Evolutionary conservation across 2,329 filamentous ascomycete species (phyloP).

Genomic region (Colletotrichum horii): DNA sequence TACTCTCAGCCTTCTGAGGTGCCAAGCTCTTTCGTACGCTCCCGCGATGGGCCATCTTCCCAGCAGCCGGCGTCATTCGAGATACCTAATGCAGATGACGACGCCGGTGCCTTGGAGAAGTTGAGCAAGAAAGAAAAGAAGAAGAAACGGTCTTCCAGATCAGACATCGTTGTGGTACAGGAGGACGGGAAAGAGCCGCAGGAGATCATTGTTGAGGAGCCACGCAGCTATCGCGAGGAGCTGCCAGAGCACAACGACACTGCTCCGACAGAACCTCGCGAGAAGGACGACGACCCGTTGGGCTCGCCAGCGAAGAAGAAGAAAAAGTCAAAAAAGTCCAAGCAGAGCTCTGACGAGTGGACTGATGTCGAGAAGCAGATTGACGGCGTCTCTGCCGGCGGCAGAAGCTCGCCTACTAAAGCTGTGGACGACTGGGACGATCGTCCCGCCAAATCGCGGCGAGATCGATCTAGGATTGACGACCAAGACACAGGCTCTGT

Average conservation of each 20-base stretch:
- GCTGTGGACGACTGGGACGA: constrained; percentile 4
- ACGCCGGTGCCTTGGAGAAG: constrained; percentile 27
- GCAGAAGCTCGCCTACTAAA: background rate
- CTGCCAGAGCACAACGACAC: background rate
- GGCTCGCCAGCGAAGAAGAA: constrained; percentile 34
- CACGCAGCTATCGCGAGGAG: background rate
- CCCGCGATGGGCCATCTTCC: background rate
- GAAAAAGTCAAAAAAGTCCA: constrained; percentile 35
- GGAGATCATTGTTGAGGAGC: background rate
- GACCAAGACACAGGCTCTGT: constrained; percentile 56
- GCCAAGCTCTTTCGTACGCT: background rate
- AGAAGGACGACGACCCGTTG: constrained; percentile 27
- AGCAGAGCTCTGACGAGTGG: constrained; percentile 22
- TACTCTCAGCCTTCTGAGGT: background rate
- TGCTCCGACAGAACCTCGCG: constrained; percentile 22
- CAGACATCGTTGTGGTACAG: constrained; percentile 31
- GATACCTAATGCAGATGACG: constrained; percentile 6
- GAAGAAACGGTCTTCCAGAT: constrained; percentile 43
- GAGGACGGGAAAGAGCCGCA: constrained; percentile 8
- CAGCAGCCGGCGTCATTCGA: background rate
- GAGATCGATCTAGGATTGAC: constrained; percentile 34
- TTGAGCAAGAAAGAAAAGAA: constrained; percentile 39
- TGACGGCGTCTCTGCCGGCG: background rate
- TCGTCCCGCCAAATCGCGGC: constrained; percentile 8
- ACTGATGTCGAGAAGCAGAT: constrained; percentile 19